Percentiles rank a stretch among this genome's conserved stretches.
These are phyloP conservation scores for Gossypium gossypioides DNA, from an alignment of 441 rosid species.

Conservation along the genomic window DNA sequence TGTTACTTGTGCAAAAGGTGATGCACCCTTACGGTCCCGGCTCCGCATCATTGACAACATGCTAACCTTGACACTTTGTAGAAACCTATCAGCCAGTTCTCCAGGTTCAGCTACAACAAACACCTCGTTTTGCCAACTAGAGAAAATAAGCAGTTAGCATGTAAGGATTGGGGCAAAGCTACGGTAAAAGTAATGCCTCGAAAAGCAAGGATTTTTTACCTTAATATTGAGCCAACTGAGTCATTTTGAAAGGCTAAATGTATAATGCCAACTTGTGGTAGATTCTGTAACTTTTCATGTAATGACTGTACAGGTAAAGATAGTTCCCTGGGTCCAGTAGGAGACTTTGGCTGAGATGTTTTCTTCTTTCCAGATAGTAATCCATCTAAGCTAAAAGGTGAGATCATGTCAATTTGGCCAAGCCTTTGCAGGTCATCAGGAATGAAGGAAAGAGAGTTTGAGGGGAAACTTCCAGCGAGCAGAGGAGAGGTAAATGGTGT, in stretches of 20 bases:
- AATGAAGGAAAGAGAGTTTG: conserved; percentile 75
- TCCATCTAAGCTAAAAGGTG: conserved; percentile 82
- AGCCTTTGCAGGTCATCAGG: conserved; percentile 67
- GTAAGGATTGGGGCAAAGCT: conserved; percentile 17
- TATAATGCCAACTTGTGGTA: conserved; percentile 83
- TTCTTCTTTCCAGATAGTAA: conserved; percentile 43
- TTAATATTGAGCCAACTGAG: conserved; percentile 62
- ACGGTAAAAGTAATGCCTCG: conserved; percentile 6
- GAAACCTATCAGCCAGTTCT: conserved; percentile 76
- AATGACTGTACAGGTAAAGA: conserved; percentile 61
- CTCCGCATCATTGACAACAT: conserved; percentile 48
- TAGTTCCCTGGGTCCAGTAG: conserved; percentile 44
- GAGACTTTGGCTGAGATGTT: conserved; percentile 58
- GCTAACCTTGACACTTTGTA: conserved; percentile 73
- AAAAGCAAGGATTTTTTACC: conserved; percentile 36
- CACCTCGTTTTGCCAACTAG: conserved; percentile 89
- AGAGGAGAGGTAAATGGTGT: conserved; percentile 81
- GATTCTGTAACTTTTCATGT: conserved; percentile 76
- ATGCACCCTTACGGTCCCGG: conserved; percentile 41
- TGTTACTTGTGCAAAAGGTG: conserved; percentile 52
- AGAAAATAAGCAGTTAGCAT: conserved; percentile 18
- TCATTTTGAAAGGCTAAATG: conserved; percentile 88
- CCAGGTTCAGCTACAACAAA: conserved; percentile 98
- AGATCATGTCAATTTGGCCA: conserved; percentile 70
- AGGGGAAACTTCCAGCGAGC: conserved; percentile 80